These are phyloP conservation scores for Crithidia expoeki DNA, from an alignment of 208 protist genomes.

Conservation along the genomic window DNA sequence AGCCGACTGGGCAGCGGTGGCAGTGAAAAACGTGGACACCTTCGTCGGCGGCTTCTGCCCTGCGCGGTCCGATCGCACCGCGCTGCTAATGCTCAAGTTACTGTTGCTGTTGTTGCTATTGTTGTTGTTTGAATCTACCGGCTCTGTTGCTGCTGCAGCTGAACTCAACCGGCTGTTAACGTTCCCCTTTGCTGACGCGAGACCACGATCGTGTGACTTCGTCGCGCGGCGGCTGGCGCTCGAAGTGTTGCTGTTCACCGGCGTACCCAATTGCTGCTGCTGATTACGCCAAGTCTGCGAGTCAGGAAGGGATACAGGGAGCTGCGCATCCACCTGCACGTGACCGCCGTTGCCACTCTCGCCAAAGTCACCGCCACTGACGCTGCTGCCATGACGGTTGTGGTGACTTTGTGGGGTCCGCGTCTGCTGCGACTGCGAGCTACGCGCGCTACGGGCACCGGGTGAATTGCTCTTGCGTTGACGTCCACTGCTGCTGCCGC, in stretches of 20 bases:
- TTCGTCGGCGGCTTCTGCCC: constrained; percentile 7
- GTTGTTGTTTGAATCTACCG: background rate
- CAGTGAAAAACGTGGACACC: constrained; percentile 2
- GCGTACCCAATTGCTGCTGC: background rate
- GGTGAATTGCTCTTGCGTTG: constrained; percentile 10
- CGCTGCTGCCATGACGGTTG: background rate
- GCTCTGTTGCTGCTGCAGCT: background rate
- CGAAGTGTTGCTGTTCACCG: background rate
- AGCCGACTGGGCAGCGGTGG: constrained; percentile 1
- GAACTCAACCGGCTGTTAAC: background rate
- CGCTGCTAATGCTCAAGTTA: background rate
- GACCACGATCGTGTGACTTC: background rate
- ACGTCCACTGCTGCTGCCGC: background rate
- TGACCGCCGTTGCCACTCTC: constrained; percentile 10
- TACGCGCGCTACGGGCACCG: constrained; percentile 6
- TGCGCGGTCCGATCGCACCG: background rate
- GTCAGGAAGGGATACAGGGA: constrained; percentile 1
- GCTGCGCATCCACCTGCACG: constrained; percentile 9
- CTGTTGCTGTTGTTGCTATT: constrained; percentile 6
- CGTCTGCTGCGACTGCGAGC: constrained; percentile 19
- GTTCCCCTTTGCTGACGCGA: background rate
- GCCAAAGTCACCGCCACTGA: constrained; percentile 1
- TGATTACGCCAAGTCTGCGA: background rate
- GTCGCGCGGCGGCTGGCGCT: background rate
- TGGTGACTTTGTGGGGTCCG: constrained; percentile 5